phyloP scores from a whole-genome alignment of 2,329 filamentous ascomycete species.

The Geosmithia putterillii region DNA sequence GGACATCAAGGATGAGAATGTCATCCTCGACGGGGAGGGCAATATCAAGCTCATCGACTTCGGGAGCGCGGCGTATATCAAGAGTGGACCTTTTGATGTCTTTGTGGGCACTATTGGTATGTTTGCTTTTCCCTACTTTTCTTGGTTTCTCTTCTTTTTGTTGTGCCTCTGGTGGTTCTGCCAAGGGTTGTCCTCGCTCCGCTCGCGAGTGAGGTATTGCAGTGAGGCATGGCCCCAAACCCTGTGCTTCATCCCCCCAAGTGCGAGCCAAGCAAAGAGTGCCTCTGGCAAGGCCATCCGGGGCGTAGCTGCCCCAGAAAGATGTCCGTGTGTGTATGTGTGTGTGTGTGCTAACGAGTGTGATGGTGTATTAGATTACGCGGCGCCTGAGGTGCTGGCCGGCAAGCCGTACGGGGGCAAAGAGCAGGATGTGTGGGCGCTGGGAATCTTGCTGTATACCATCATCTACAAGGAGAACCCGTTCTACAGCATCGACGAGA shows the following conservation, averaged over 20 bases:
- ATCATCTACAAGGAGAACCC: slow-evolving; percentile 99
- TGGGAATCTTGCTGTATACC: slow-evolving; percentile 93
- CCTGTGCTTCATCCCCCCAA: too few species aligned
- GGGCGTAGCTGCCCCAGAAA: too few species aligned
- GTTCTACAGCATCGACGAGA: slow-evolving; percentile 98
- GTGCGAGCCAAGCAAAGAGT: too few species aligned
- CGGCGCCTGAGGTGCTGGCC: slow-evolving; percentile 91
- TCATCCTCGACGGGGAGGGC: slow-evolving; percentile 88
- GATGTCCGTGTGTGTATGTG: too few species aligned
- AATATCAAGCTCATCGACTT: slow-evolving; percentile 97
- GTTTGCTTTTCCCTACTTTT: slow-evolving; percentile 14
- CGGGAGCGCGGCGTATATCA: slow-evolving; percentile 95
- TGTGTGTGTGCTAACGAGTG: neutral
- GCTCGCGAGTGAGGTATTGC: too few species aligned
- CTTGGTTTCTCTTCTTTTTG: neutral
- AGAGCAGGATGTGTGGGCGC: slow-evolving; percentile 96
- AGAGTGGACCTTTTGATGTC: slow-evolving; percentile 95
- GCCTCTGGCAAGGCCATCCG: too few species aligned
- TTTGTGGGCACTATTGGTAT: slow-evolving; percentile 97
- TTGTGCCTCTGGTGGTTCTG: too few species aligned
- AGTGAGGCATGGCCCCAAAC: too few species aligned
- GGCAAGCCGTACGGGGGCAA: slow-evolving; percentile 88
- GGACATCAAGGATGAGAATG: slow-evolving; percentile 98
- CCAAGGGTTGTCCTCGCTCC: too few species aligned
- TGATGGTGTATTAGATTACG: slow-evolving; percentile 60